These are phyloP conservation scores for Graphilbum ipis-grandicollis DNA, from an alignment of 2,329 filamentous ascomycete genomes.

Conservation along the genomic window DNA sequence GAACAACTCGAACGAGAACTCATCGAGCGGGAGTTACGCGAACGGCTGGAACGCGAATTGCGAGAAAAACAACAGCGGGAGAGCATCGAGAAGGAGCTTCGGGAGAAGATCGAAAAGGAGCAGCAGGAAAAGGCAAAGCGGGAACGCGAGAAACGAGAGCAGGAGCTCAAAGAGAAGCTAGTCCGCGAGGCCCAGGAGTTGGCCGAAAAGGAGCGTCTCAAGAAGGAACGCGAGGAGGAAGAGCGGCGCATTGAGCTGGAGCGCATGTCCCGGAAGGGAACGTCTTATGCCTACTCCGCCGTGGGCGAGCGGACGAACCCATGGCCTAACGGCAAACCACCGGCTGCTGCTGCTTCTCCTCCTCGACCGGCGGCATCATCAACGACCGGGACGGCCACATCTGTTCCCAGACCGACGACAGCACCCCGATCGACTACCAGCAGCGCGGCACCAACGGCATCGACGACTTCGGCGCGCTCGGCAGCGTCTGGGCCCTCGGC, in stretches of 20 bases:
- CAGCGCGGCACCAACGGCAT: too few species aligned
- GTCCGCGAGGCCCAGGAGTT: slow-evolving; percentile 18
- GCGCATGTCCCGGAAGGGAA: slow-evolving; percentile 23
- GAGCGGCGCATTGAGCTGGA: slow-evolving; percentile 13
- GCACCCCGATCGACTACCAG: too few species aligned
- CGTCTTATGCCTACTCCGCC: slow-evolving; percentile 44
- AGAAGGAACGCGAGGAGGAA: slow-evolving; percentile 15
- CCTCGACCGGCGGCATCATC: too few species aligned
- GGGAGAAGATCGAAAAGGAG: slow-evolving; percentile 21
- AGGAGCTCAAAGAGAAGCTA: slow-evolving; percentile 18
- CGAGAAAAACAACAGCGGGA: slow-evolving; percentile 18
- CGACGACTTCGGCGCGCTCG: too few species aligned
- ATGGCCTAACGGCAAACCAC: slow-evolving; percentile 46
- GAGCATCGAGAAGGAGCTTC: slow-evolving; percentile 28
- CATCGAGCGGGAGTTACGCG: slow-evolving; percentile 24
- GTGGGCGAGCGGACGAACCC: slow-evolving; percentile 54
- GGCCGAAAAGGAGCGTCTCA: slow-evolving; percentile 15
- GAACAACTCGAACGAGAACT: slow-evolving; percentile 13
- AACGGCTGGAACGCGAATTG: slow-evolving; percentile 24
- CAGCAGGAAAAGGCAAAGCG: slow-evolving; percentile 16
- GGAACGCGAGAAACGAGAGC: slow-evolving; percentile 11
- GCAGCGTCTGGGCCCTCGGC: too few species aligned
- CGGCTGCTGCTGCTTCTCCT: slow-evolving; percentile 7
- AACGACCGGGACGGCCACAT: too few species aligned
- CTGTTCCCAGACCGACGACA: too few species aligned